Evolutionary conservation across 768 basidiomycete species (phyloP).

Genomic region (Naematelia aurantialba): DNA sequence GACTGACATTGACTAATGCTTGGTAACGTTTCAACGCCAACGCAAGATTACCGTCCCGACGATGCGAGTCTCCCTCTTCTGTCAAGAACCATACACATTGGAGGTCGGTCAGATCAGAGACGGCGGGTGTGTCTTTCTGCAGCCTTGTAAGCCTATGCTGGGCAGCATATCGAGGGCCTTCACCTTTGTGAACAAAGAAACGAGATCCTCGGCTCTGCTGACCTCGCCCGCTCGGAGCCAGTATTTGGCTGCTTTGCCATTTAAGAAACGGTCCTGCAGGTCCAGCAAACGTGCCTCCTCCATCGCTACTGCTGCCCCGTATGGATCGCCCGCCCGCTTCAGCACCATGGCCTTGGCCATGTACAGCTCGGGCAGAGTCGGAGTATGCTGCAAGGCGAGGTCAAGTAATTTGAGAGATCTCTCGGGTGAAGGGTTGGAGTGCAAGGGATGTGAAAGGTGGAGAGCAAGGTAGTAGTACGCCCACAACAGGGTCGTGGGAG

Average conservation of each 20-base stretch:
- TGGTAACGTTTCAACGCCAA: slow-evolving; percentile 82
- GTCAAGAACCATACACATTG: slow-evolving; percentile 82
- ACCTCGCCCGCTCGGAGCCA: slow-evolving; percentile 74
- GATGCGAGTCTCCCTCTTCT: slow-evolving; percentile 74
- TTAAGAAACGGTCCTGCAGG: slow-evolving; percentile 90
- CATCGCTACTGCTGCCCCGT: slow-evolving; percentile 68
- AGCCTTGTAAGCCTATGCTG: not conserved
- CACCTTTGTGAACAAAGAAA: slow-evolving; percentile 91
- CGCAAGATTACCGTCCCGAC: slow-evolving; percentile 62
- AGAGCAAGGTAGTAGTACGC: slow-evolving; percentile 91
- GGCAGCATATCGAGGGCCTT: not conserved
- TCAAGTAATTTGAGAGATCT: slow-evolving; percentile 56
- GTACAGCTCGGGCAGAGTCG: slow-evolving; percentile 85
- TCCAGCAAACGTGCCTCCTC: slow-evolving; percentile 81
- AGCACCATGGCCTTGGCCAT: slow-evolving; percentile 76
- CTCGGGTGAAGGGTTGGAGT: slow-evolving; percentile 35
- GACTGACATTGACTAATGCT: slow-evolving; percentile 66
- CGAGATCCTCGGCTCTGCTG: slow-evolving; percentile 66
- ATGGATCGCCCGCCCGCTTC: slow-evolving; percentile 77
- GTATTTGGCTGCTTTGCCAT: slow-evolving; percentile 91
- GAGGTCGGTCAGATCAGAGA: slow-evolving; percentile 86
- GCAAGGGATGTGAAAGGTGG: slow-evolving; percentile 56
- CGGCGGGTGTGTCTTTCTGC: slow-evolving; percentile 79
- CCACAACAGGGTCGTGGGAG: slow-evolving; percentile 86
- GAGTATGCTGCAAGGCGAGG: slow-evolving; percentile 73